Evolutionary conservation across 2,329 filamentous ascomycete species (phyloP), one percentile per base, ranked within the genome.

Genomic region (Stachybotrys chlorohalonatus): DNA sequence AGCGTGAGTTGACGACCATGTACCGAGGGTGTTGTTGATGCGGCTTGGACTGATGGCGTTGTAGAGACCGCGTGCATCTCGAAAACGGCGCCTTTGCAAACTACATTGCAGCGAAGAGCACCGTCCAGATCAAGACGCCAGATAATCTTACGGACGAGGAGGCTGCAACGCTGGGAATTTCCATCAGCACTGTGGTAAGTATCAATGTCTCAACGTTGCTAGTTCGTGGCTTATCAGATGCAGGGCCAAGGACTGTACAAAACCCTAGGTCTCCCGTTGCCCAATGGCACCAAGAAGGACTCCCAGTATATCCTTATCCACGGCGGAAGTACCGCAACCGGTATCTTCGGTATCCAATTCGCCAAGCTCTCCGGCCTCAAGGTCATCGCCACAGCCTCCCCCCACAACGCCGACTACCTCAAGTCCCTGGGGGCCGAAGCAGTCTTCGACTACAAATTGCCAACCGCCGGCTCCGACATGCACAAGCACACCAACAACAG

Each of bases 251-350:
- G 70, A 1, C 68, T 80, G 15, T 79, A 79, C 64, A 71, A 76
- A 55, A 64, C 64, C 8, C 67, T 80, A 1, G 55, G 66, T 50
- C 67, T 79, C 0, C 72, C 74, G 0, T 64, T 80, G 2, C 81
- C 82, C 1, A 69, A 59, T n/a, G 55, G 65, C 13, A 16, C 73
- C 6, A 55, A 64, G 42, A 66, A 67, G n/a, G 66, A 70, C 30
- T 63, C 70, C 42, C 61, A 71, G 47, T 66, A 72, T 1, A 60
- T 76, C 50, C 60, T 76, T 4, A 71, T 73, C 56, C 74, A 75
- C 52, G 74, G 72, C 51, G 72, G 70, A n/a, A 76, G 77, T 63
- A 82, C 75, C 15, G 80, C 78, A 6, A 81, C 80, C 1, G 75
- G 75, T 68, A 75, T 81, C 55, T 78, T 80, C 56, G 72, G 66